phyloP scores from a whole-genome alignment of 768 basidiomycete species.

The Termitomyces sp. region DNA sequence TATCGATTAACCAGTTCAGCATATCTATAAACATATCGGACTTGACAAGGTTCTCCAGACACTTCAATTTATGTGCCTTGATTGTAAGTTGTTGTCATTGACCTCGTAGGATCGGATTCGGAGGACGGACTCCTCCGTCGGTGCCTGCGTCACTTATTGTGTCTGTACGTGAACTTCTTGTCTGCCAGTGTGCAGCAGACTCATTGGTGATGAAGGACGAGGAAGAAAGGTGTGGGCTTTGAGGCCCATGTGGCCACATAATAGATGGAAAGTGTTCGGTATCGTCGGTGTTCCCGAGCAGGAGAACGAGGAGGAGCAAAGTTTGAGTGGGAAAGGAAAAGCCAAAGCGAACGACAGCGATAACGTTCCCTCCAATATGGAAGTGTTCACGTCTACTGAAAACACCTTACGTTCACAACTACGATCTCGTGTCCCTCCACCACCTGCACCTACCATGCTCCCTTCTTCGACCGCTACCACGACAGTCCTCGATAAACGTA shows the following conservation, averaged over 20 bases:
- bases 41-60: too few species aligned
- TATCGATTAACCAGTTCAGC: not conserved
- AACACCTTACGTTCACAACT: slow-evolving; percentile 58
- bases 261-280: slow-evolving; percentile 74
- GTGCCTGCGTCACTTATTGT: slow-evolving; percentile 10
- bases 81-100: too few species aligned
- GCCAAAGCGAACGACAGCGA: slow-evolving; percentile 3
- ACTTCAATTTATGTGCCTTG: too few species aligned
- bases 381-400: slow-evolving; percentile 15
- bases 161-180: slow-evolving; percentile 44
- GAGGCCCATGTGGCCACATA: slow-evolving; percentile 75
- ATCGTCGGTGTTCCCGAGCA: slow-evolving; percentile 39
- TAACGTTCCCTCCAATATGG: not conserved
- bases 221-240: slow-evolving; percentile 64
- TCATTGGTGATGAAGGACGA: slow-evolving; percentile 44
- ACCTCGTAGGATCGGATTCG: slow-evolving; percentile 15
- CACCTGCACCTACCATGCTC: slow-evolving; percentile 3
- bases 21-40: slow-evolving; percentile 6
- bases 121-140: slow-evolving; percentile 34
- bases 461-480: not conserved
- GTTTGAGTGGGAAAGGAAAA: not conserved
- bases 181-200: slow-evolving; percentile 63
- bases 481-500: slow-evolving; percentile 18
- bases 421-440: slow-evolving; percentile 39
- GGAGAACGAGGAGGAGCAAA: slow-evolving; percentile 11